phyloP scores from a whole-genome alignment of 1,284 basidiomycete genomes.

The Ceratobasidium sp. region DNA sequence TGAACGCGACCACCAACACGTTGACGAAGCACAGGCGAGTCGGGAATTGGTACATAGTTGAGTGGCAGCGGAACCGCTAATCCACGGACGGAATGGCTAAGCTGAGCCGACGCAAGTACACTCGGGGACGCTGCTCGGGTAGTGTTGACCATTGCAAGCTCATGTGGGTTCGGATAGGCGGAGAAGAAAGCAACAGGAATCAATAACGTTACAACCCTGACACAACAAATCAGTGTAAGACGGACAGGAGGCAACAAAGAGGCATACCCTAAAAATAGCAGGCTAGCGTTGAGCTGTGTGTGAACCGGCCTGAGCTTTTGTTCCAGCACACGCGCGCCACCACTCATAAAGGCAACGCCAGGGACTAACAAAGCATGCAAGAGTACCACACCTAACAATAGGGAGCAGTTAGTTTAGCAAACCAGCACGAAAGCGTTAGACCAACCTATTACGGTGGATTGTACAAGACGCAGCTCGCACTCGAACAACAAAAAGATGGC shows the following conservation, averaged over 20 bases:
- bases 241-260: background rate
- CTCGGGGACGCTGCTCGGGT: background rate
- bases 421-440: background rate
- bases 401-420: background rate
- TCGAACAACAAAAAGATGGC: conserved; percentile 31
- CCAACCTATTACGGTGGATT: conserved; percentile 38
- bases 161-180: conserved; percentile 15
- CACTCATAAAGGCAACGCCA: conserved; percentile 37
- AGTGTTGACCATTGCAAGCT: background rate
- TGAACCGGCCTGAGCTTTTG: conserved; percentile 38
- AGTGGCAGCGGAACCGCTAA: background rate
- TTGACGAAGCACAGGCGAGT: background rate
- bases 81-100: background rate
- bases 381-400: conserved; percentile 39
- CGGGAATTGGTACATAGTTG: conserved; percentile 10
- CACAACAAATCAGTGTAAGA: background rate
- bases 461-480: conserved; percentile 38
- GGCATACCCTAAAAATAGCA: conserved; percentile 31
- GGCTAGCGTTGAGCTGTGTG: conserved; percentile 28
- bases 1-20: conserved; percentile 3
- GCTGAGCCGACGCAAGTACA: background rate
- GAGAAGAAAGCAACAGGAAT: conserved; percentile 35
- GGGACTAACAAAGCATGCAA: conserved; percentile 41
- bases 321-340: conserved; percentile 39
- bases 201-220: conserved; percentile 24